Base-by-base conservation (phyloP, 352 stramenopile genomes). In the Phytophthora crassamura region DNA sequence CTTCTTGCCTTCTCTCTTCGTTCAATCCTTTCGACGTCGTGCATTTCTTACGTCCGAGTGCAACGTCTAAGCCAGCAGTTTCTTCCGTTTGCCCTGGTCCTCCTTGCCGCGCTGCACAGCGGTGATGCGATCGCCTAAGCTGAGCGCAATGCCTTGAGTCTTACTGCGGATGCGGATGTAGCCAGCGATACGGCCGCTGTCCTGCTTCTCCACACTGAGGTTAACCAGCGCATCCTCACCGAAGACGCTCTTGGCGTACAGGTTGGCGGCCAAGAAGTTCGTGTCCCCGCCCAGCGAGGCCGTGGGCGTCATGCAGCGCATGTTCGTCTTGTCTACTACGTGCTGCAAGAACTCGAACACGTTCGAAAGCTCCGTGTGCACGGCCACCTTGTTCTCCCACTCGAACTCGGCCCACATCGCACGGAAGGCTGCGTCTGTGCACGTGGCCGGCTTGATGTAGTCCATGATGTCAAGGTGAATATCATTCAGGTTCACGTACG, bases 401-500 rank as follows among this genome's bases (percentile, higher is more conserved):
- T 99, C 98, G 75, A 99, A 99, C 72, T 99, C 98, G 54, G 97
- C 98, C 98, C 98, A 99, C 98, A 99, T 99, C 6, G 84, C 88
- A 63, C 98, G 93, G 87, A 99, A 99, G n/a, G 92, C 88, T 67
- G 98, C 93, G 74, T 99, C 97, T 63, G 78, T 88, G 88, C 97
- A 96, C 15, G 76, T 91, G 45, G 87, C 76, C 48, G 98, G 97
- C 65, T 98, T 93, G 75, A 99, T 99, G 90, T 99, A 99, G 77
- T 99, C 98, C 98, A 99, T 99, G 53, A 99, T 99, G 72, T 99
- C 98, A 63, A 99, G 88, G 74, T 99, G 97, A 69, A 99, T 99
- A 74, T 99, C 97, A 78, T 99, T 99, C 57, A 99, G 74, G 77
- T 99, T 99, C 58, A 99, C 97, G 66, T 99, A 99, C 55, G 93